Conservation (phyloP, 768 basidiomycete species). For the Tulasnella sp. region DNA sequence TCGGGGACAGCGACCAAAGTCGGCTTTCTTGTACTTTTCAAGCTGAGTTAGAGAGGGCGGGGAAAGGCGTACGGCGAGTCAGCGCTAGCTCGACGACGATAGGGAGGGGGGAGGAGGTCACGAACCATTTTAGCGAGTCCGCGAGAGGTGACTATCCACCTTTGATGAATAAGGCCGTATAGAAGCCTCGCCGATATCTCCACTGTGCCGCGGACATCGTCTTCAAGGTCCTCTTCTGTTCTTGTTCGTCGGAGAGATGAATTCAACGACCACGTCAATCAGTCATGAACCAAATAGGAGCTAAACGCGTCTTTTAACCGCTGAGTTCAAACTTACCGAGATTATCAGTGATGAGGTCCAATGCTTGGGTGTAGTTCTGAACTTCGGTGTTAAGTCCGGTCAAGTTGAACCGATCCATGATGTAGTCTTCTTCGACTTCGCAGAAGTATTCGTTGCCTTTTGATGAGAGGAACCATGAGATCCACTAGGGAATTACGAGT, state of each 20-base stretch:
- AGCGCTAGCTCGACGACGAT: conserved; percentile 20
- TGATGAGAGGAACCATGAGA: conserved; percentile 92
- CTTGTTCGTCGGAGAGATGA: not conserved
- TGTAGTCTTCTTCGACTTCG: conserved; percentile 98
- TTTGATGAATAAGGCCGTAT: conserved; percentile 92
- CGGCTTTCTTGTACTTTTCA: conserved; percentile 96
- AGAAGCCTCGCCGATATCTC: conserved; percentile 89
- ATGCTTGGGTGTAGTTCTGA: conserved; percentile 82
- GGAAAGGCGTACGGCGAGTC: conserved; percentile 24
- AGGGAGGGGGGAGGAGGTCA: not conserved
- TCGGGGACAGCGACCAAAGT: conserved; percentile 96
- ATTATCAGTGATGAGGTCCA: conserved; percentile 94
- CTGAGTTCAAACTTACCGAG: conserved; percentile 46
- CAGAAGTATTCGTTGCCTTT: conserved; percentile 99
- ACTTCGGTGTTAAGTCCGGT: conserved; percentile 96
- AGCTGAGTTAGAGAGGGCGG: conserved; percentile 28
- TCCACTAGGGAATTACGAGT: conserved; percentile 51
- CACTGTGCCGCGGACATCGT: conserved; percentile 81
- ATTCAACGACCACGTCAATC: not conserved
- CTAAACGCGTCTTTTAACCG: not conserved
- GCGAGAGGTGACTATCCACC: conserved; percentile 92
- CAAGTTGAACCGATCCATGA: conserved; percentile 94
- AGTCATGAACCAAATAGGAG: not conserved
- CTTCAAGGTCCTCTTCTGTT: conserved; percentile 86
- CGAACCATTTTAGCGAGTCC: conserved; percentile 91